Base-by-base conservation (phyloP, 2,329 filamentous ascomycete genomes). In the Biscogniauxia mediterranea region DNA sequence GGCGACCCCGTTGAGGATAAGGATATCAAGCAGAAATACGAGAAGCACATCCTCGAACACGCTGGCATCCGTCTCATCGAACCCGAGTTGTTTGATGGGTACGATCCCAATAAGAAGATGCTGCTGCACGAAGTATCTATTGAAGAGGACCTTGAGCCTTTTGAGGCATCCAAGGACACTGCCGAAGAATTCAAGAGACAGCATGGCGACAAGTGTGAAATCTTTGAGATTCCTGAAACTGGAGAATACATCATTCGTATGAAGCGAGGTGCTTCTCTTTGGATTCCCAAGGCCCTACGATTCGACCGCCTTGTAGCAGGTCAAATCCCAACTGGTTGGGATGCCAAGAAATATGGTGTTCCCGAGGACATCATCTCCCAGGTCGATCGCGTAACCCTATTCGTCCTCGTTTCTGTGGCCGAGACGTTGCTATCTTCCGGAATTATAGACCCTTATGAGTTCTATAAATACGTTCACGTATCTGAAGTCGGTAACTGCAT, bases 381-480 rank as follows among this genome's bases (percentile, higher is more conserved):
- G 76, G 95, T 99, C 66, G 96, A 99, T 73, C 95, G 93, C 5
- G 94, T 98, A 68, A 97, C 95, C 1, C 85, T 99, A 55, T 99
- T 92, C 75, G 92, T 98, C 28, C 89, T 99, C 53, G 93, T 98
- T 54, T 96, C 92, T 58, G 96, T 93, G 54, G 92, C 91, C 1
- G 96, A 99, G 78, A 89, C 93, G 61, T 88, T 99, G 7, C 84
- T 99, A 56, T 90, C 92, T 28, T 90, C 92, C 65, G 95, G 95
- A 88, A 94, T 99, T 76, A 98, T 95, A 25, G 96, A 99, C 75
- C 96, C 95, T 20, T 99, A 98, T 75, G 95, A 99, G 80, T 98
- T 99, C 81, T 99, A 99, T 86, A 93, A 98, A 83, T 99, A 99
- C 73, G 93, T 99, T 65, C 95, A 99, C 77, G 88, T 99, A 63